A percentile compares a stretch with the other conserved stretches of the same genome.
These are phyloP conservation scores for Aechmea fasciata DNA, from an alignment of 176 grass and related monocot species.

Conservation along the genomic window DNA sequence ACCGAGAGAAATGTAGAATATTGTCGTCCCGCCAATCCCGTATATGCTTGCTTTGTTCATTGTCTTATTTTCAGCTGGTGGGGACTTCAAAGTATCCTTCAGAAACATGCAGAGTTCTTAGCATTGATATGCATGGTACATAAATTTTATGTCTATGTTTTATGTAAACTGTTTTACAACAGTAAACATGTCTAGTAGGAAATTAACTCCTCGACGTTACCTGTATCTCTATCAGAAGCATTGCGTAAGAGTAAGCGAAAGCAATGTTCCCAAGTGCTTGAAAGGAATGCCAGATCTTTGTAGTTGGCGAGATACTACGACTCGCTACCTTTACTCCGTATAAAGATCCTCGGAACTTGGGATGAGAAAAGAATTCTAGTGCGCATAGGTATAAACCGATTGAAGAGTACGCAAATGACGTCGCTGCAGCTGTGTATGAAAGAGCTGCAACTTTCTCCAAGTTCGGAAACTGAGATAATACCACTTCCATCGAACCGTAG, in stretches of 20 bases:
- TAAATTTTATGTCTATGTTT: neutral
- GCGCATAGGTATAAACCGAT: slow-evolving; percentile 7
- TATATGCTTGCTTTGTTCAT: slow-evolving; percentile 58
- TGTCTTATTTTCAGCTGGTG: slow-evolving; percentile 54
- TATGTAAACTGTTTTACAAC: neutral
- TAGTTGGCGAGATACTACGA: neutral
- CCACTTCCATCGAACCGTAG: slow-evolving; percentile 1
- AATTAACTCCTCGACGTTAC: neutral
- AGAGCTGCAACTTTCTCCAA: slow-evolving; percentile 7
- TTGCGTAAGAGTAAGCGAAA: slow-evolving; percentile 6
- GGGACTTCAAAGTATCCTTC: slow-evolving; percentile 70
- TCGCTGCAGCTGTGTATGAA: slow-evolving; percentile 1
- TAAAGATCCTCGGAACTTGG: slow-evolving; percentile 1
- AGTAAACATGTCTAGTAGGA: too few species aligned
- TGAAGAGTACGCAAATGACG: neutral
- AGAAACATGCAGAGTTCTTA: neutral
- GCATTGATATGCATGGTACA: neutral
- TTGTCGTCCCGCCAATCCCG: slow-evolving; percentile 44
- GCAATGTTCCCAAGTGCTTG: slow-evolving; percentile 6
- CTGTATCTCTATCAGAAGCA: slow-evolving; percentile 13
- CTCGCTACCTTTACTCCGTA: slow-evolving; percentile 1
- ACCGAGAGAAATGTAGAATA: slow-evolving; percentile 75
- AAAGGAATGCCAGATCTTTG: slow-evolving; percentile 8
- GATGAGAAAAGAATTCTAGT: neutral
- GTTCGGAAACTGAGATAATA: slow-evolving; percentile 6